Percentiles rank a stretch among this genome's conserved stretches.
Conservation (phyloP, 768 basidiomycete species). For the Hypsizygus marmoreus region DNA sequence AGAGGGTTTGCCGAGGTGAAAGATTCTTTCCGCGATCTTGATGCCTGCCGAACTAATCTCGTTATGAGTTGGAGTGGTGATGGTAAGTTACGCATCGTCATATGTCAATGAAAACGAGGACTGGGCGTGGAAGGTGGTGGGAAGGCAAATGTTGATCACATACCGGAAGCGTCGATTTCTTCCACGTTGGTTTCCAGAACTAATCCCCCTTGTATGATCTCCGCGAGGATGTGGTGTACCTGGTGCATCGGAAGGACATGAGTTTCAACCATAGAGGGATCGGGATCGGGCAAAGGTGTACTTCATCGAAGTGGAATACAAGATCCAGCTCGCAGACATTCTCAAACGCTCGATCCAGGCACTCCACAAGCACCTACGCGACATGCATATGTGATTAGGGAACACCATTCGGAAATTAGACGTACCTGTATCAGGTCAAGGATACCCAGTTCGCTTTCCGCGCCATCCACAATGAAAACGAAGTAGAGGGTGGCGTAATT, state of each 20-base stretch:
- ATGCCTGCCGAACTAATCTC: constrained; percentile 63
- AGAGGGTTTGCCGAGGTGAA: constrained; percentile 83
- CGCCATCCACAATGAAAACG: constrained; percentile 94
- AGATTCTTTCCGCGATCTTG: constrained; percentile 75
- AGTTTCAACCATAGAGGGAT: not conserved
- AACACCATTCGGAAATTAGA: constrained; percentile 1
- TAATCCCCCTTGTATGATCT: constrained; percentile 95
- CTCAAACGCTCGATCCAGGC: constrained; percentile 92
- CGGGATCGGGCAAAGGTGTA: constrained; percentile 30
- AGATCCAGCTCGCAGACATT: constrained; percentile 98
- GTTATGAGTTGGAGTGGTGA: constrained; percentile 8
- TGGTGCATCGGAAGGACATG: constrained; percentile 33
- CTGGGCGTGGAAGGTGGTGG: constrained; percentile 10
- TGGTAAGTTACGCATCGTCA: not conserved
- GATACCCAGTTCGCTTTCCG: constrained; percentile 96
- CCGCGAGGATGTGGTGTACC: constrained; percentile 95
- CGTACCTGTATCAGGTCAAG: constrained; percentile 94
- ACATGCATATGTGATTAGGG: not conserved
- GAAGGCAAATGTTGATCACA: constrained; percentile 21
- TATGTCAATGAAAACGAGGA: not conserved
- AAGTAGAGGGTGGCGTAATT: constrained; percentile 97
- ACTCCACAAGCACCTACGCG: constrained; percentile 91
- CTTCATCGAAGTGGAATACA: constrained; percentile 99
- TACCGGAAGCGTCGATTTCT: constrained; percentile 75
- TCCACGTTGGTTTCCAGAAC: constrained; percentile 95